A percentile compares a stretch with the other conserved stretches of the same genome.
phyloP scores from a whole-genome alignment of 2,329 filamentous ascomycete species.

The Sclerotinia trifoliorum region DNA sequence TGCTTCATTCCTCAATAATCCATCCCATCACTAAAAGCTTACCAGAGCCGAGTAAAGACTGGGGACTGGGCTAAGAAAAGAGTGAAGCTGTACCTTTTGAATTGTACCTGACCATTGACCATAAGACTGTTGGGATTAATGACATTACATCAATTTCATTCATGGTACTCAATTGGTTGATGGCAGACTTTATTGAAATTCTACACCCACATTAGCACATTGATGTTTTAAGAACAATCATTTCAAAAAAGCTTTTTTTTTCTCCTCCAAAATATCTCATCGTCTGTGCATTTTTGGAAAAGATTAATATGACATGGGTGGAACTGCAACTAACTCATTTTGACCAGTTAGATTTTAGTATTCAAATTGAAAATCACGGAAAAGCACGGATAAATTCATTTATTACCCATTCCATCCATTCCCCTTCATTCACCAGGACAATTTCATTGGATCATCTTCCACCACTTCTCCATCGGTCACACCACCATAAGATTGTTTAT shows the following conservation, averaged over 20 bases:
- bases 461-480: neutral
- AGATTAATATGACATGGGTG: neutral
- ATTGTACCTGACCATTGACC: neutral
- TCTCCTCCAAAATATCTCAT: neutral
- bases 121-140: constrained; percentile 3
- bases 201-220: neutral
- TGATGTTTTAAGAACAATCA: neutral
- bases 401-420: neutral
- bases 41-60: constrained; percentile 15
- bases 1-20: constrained; percentile 8
- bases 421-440: neutral
- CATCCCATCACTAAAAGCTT: constrained; percentile 10
- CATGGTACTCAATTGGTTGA: neutral
- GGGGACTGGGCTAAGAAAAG: neutral
- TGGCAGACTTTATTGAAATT: neutral
- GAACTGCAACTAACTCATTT: neutral
- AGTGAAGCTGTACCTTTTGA: neutral
- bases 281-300: constrained; percentile 1
- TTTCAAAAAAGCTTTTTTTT: neutral
- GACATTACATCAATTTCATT: constrained; percentile 7
- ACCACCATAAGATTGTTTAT: neutral
- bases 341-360: neutral
- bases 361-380: neutral
- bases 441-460: neutral
- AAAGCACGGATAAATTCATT: neutral